phyloP scores from a whole-genome alignment of 2,329 filamentous ascomycete genomes.

The Penicillium sp. region DNA sequence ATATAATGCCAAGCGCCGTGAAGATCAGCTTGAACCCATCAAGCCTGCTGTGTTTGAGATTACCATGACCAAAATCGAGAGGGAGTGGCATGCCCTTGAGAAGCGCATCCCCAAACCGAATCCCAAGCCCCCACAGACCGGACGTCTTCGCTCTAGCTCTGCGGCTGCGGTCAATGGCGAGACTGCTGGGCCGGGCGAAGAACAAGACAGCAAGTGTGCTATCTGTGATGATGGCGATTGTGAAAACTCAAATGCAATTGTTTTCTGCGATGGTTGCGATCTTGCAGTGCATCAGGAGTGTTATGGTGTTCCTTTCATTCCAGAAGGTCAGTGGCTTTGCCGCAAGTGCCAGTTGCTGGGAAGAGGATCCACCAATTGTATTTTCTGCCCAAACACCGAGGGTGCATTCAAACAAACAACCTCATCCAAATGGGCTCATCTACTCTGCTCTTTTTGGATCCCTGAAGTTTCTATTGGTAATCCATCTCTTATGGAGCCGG shows the following conservation, averaged over 20 bases:
- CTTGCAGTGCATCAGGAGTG: conserved; percentile 97
- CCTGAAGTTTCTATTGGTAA: conserved; percentile 95
- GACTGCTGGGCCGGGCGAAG: conserved; percentile 73
- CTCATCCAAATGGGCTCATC: conserved; percentile 91
- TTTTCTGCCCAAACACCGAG: conserved; percentile 97
- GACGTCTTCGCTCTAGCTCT: conserved; percentile 86
- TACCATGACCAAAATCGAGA: conserved; percentile 97
- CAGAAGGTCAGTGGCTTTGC: conserved; percentile 97
- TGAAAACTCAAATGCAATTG: conserved; percentile 98
- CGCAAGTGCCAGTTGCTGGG: conserved; percentile 95
- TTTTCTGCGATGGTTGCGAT: conserved; percentile 98
- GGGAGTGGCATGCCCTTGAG: conserved; percentile 95
- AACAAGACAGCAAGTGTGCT: conserved; percentile 94
- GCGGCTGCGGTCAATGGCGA: conserved; percentile 95
- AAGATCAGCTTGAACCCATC: conserved; percentile 73
- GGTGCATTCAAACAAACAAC: conserved; percentile 98
- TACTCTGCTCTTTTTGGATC: conserved; percentile 97
- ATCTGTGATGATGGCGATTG: conserved; percentile 99
- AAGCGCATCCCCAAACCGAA: conserved; percentile 97
- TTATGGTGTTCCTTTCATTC: conserved; percentile 97
- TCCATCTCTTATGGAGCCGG: conserved; percentile 95
- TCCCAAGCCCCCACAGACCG: conserved; percentile 91
- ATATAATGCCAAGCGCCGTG: conserved; percentile 73
- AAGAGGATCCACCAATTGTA: conserved; percentile 87
- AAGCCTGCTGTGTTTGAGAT: conserved; percentile 95